Evolutionary conservation across 2,329 filamentous ascomycete species (phyloP).

Genomic region (Aspergillus alliaceus): DNA sequence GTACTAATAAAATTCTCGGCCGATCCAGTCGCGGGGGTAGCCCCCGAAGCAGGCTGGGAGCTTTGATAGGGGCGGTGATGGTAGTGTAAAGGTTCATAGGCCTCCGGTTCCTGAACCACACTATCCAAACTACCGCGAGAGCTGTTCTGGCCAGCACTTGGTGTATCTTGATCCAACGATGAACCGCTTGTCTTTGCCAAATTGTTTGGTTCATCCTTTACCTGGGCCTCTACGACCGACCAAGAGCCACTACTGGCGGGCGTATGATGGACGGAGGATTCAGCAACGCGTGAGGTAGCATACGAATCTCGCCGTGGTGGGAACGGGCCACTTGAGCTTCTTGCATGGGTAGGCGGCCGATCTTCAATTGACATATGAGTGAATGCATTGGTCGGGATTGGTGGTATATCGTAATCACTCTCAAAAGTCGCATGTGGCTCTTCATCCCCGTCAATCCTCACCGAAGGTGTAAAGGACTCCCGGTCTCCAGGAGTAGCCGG

Average conservation of each 20-base stretch:
- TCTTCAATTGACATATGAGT: slow-evolving; percentile 28
- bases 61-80: slow-evolving; percentile 50
- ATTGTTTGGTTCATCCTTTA: slow-evolving; percentile 23
- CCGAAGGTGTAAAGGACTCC: slow-evolving; percentile 33
- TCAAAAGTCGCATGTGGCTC: slow-evolving; percentile 30
- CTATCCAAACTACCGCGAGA: slow-evolving; percentile 40
- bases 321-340: slow-evolving; percentile 19
- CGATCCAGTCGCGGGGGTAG: slow-evolving; percentile 31
- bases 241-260: slow-evolving; percentile 37
- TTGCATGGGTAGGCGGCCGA: slow-evolving; percentile 13
- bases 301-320: slow-evolving; percentile 28
- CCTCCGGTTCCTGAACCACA: slow-evolving; percentile 31
- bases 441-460: slow-evolving; percentile 31
- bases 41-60: slow-evolving; percentile 26
- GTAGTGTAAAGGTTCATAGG: slow-evolving; percentile 52
- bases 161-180: slow-evolving; percentile 26
- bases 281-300: slow-evolving; percentile 16
- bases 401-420: slow-evolving; percentile 21
- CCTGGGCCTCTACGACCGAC: slow-evolving; percentile 31
- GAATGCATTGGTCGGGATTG: slow-evolving; percentile 26
- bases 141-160: slow-evolving; percentile 25
- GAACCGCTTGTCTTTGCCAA: slow-evolving; percentile 20
- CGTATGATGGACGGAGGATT: slow-evolving; percentile 24
- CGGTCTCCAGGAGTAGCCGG: slow-evolving; percentile 25
- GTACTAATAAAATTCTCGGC: slow-evolving; percentile 53